phyloP scores from a whole-genome alignment of 1,284 basidiomycete genomes.

The Golubevia sp. region DNA sequence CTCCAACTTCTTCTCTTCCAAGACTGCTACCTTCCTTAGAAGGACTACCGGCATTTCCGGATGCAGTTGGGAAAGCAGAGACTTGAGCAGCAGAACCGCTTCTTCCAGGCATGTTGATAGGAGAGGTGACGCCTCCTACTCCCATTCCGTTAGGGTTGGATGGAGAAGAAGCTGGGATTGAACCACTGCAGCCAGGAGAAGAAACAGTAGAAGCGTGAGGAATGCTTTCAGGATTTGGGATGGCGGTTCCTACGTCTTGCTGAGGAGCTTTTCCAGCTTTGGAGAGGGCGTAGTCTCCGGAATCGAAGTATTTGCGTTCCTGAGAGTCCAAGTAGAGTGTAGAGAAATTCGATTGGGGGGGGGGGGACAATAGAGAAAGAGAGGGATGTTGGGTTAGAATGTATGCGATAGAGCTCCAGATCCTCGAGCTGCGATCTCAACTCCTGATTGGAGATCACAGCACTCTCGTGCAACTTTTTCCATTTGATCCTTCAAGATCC shows the following conservation, averaged over 20 bases:
- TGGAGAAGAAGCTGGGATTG: neutral
- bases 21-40: constrained; percentile 38
- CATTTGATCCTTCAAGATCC: too few species aligned
- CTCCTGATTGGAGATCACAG: too few species aligned
- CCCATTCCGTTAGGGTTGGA: constrained; percentile 7
- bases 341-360: too few species aligned
- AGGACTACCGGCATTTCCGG: constrained; percentile 24
- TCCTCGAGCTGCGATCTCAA: too few species aligned
- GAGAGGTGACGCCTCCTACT: constrained; percentile 7
- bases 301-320: constrained; percentile 98
- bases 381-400: too few species aligned
- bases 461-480: too few species aligned
- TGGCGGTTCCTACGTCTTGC: constrained; percentile 85
- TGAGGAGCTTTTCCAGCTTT: constrained; percentile 89
- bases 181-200: constrained; percentile 15
- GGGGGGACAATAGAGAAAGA: neutral
- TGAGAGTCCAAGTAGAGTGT: constrained; percentile 56
- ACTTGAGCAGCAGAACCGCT: constrained; percentile 23
- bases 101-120: constrained; percentile 7
- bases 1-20: constrained; percentile 12
- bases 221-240: constrained; percentile 80
- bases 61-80: constrained; percentile 31
- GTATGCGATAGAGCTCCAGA: too few species aligned
- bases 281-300: constrained; percentile 92
- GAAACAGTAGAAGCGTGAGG: constrained; percentile 55